phyloP scores from a whole-genome alignment of 805 yeast genomes.

The Pichia manshurica region DNA sequence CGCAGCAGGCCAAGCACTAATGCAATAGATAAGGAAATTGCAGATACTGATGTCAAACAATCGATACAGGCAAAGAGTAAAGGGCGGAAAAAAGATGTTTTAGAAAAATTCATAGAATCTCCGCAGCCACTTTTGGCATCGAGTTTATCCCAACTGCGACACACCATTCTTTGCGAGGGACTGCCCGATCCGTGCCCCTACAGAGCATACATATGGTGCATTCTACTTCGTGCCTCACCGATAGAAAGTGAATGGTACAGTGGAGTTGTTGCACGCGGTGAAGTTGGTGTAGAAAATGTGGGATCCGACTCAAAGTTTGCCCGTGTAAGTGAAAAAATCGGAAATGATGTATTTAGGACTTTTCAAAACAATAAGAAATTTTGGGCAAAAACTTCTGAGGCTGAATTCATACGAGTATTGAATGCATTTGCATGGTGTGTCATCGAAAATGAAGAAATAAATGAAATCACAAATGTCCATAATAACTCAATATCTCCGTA shows the following conservation, averaged over 20 bases:
- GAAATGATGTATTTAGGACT: conserved; percentile 82
- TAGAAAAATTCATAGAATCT: conserved; percentile 44
- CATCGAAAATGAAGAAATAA: conserved; percentile 29
- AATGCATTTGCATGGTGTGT: conserved; percentile 55
- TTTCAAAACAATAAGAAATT: conserved; percentile 67
- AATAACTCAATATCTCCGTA: conserved; percentile 39
- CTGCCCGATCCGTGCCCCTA: conserved; percentile 47
- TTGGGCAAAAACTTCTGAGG: conserved; percentile 62
- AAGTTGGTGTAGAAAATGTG: conserved; percentile 20
- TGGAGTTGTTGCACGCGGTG: conserved; percentile 47
- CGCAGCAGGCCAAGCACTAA: not conserved
- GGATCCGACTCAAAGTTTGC: conserved; percentile 26
- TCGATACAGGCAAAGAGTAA: conserved; percentile 15
- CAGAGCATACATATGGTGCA: conserved; percentile 75
- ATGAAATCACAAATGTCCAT: not conserved
- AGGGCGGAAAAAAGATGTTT: conserved; percentile 46
- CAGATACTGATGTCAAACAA: not conserved
- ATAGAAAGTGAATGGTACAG: conserved; percentile 51
- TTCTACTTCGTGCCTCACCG: conserved; percentile 60
- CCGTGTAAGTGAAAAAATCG: conserved; percentile 58
- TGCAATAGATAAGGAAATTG: not conserved
- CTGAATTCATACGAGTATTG: conserved; percentile 58
- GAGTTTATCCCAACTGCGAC: conserved; percentile 48
- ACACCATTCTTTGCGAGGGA: conserved; percentile 46
- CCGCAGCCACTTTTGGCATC: conserved; percentile 42